Base-by-base conservation (phyloP, 208 protist genomes). In the Trypanosoma cruzi region DNA sequence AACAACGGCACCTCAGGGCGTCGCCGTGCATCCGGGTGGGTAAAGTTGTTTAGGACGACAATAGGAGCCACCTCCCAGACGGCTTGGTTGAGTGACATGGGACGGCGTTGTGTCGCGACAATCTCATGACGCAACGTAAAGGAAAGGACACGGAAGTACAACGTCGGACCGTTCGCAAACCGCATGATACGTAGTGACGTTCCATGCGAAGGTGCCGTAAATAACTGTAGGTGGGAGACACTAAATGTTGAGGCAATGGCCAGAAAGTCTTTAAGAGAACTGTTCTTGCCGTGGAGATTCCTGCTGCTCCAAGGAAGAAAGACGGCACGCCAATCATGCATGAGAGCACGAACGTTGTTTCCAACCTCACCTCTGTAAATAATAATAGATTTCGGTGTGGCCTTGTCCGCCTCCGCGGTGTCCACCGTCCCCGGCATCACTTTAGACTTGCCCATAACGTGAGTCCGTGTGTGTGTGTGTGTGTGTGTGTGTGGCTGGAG, bases 11-110 rank as follows among this genome's bases (percentile, higher is more conserved):
- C 82, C 75, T 96, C 89, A 36, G 88, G 80, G 8, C 86, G 81
- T 18, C 50, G 58, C 16, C 71, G 63, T 1, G 85, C 79, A 55
- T 93, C 85, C 4, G 89, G 86, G 65, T 92, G 84, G 2, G 82
- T 86, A 69, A 97, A 97, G 80, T 97, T 94, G 73, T 96, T 97
- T n/a, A 97, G 80, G 55, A 96, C 87, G 11, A 96, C 89, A 54
- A 97, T 86, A 22, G 93, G 93, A 11, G 93, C 82, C n/a, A 89
- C 82, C 4, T 93, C 81, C 85, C 86, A 97, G 48, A 90, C 82
- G 7, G 82, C 69, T 10, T 79, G 68, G 57, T 81, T 75, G 14
- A 95, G 54, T 46, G 79, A 64, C 8, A 74, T 74, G n/a, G 84
- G 82, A 0, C 89, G 85, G 13, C 89, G 90, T 73, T 94, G 88